Evolutionary conservation across 805 yeast species (phyloP).

Genomic region (Candida silvicultrix): DNA sequence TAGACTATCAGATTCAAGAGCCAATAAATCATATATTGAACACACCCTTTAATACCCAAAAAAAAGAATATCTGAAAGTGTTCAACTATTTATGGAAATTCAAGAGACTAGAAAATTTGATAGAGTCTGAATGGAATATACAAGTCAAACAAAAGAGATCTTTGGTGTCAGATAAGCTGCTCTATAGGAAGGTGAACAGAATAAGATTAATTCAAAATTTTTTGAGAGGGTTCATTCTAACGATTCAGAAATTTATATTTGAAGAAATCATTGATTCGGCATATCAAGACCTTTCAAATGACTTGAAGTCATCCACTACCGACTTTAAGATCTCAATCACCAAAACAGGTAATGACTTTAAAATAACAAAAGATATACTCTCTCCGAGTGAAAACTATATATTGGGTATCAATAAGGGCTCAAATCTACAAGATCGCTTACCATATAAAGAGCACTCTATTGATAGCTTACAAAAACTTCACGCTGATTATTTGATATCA

Average conservation of each 20-base stretch:
- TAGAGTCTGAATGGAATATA: slow-evolving; percentile 43
- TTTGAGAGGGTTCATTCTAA: slow-evolving; percentile 24
- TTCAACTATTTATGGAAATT: slow-evolving; percentile 85
- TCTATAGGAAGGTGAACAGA: slow-evolving; percentile 22
- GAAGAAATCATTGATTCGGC: slow-evolving; percentile 26
- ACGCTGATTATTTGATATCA: slow-evolving; percentile 26
- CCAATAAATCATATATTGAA: slow-evolving; percentile 55
- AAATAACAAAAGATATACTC: slow-evolving; percentile 19
- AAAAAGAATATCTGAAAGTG: slow-evolving; percentile 63
- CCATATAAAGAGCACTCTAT: slow-evolving; percentile 25
- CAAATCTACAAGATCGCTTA: slow-evolving; percentile 5
- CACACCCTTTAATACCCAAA: slow-evolving; percentile 35
- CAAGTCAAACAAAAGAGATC: slow-evolving; percentile 24
- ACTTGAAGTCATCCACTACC: slow-evolving; percentile 20
- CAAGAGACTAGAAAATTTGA: slow-evolving; percentile 50
- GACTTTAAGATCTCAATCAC: slow-evolving; percentile 28
- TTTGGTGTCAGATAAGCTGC: slow-evolving; percentile 11
- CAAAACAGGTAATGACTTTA: slow-evolving; percentile 19
- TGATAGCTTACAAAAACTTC: slow-evolving; percentile 39
- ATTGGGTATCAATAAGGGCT: not conserved
- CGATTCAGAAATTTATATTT: slow-evolving; percentile 26
- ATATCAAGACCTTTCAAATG: slow-evolving; percentile 23
- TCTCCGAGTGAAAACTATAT: slow-evolving; percentile 21
- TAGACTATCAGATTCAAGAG: slow-evolving; percentile 58
- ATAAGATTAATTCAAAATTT: slow-evolving; percentile 27